A percentile compares a stretch with the other conserved stretches of the same genome.
phyloP scores from a whole-genome alignment of 257 asterid species.

The Solanum boliviense region DNA sequence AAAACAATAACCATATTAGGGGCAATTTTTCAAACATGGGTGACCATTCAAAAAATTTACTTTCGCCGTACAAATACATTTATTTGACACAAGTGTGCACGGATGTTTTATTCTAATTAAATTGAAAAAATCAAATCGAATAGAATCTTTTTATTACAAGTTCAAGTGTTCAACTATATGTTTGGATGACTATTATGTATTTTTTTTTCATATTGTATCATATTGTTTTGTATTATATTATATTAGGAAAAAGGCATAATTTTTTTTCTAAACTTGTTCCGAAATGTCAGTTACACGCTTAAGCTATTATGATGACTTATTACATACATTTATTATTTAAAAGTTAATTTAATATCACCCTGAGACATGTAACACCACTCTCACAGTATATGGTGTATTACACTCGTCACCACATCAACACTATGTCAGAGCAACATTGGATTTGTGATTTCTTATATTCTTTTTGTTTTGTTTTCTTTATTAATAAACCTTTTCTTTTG shows the following conservation, averaged over 20 bases:
- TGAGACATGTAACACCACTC: background rate
- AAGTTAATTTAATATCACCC: too few species aligned
- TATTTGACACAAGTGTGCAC: background rate
- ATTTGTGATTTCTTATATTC: too few species aligned
- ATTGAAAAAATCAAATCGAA: background rate
- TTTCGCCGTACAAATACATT: background rate
- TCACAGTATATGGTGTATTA: background rate
- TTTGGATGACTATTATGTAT: background rate
- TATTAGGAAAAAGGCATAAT: background rate
- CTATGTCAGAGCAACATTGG: background rate
- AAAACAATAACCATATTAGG: background rate
- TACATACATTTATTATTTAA: background rate
- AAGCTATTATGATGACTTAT: background rate
- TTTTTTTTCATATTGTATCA: too few species aligned
- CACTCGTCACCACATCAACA: background rate
- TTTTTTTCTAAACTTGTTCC: accelerated
- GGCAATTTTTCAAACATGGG: background rate
- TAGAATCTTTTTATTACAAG: background rate
- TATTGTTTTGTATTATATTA: background rate
- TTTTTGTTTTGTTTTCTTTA: background rate
- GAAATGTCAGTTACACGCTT: too few species aligned
- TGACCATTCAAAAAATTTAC: background rate
- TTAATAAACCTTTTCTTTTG: too few species aligned
- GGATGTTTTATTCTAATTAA: background rate
- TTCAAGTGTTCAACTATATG: too few species aligned